Base-by-base conservation (phyloP, 495 filamentous ascomycete species). In the Cairneyella variabilis region DNA sequence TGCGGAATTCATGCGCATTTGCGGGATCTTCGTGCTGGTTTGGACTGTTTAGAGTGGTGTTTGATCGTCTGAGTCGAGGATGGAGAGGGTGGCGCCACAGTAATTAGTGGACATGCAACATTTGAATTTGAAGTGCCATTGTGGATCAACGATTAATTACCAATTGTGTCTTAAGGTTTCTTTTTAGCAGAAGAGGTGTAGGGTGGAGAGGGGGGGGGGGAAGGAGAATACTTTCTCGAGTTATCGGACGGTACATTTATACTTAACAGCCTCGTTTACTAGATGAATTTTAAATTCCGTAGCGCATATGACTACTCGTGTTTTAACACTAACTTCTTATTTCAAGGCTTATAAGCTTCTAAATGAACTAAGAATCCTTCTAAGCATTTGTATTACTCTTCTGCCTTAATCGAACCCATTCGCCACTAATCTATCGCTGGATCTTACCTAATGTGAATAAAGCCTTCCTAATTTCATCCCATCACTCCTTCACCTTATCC, bases 381-480 rank as follows among this genome's bases (percentile, higher is more conserved):
- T 32, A 32, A 32, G 14, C 14, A 32, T 32, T 7, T 7, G 28
- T 14, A 32, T 14, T 32, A 32, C 28, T 32, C 28, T 32, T 14
- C 28, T 52, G 49, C 38, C 26, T 52, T 30, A 52, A 12, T 52
- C 43, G 22, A 52, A 21, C 20, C 27, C 12, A 52, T 52, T 43
- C 25, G 20, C 30, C 3, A 43, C 23, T 28, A 52, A 42, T 21
- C 30, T 30, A 37, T 21, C 28, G 21, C 36, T 52, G 14, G 14
- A 4, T 32, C 37, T 22, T 43, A 32, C 3, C 49, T 22, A 52
- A 52, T 37, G 27, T 52, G 18, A 18, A 41, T 28, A 52, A 14
- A 23, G 49, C 39, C 21, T 52, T 52, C 14, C 43, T 20, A 28
- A 42, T 4, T 3, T 53, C 25, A 3, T 45, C 7, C 17, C 34